phyloP scores from a whole-genome alignment of 345 rosid genomes.

The Erucastrum elatum region DNA sequence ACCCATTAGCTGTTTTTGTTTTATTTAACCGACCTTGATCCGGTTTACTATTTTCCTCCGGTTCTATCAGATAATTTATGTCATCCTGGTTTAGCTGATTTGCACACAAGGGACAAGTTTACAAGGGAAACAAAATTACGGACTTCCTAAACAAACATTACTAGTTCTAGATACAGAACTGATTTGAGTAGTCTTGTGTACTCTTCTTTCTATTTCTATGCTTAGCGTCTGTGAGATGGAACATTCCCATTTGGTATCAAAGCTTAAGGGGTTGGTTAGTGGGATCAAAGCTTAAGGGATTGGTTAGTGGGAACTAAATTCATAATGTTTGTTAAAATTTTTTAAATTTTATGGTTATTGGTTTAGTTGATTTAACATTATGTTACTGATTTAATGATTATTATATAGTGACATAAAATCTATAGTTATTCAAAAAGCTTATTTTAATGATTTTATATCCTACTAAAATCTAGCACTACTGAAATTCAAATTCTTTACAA shows the following conservation, averaged over 20 bases:
- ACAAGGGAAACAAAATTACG: background rate
- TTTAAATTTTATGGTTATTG: too few relatives aligned
- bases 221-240: background rate
- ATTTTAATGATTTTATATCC: too few relatives aligned
- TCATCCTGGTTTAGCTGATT: background rate
- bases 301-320: too few relatives aligned
- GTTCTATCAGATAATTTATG: background rate
- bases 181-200: background rate
- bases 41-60: constrained; percentile 10
- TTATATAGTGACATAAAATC: too few relatives aligned
- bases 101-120: background rate
- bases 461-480: too few relatives aligned
- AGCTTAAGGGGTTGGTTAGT: too few relatives aligned
- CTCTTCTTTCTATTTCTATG: background rate
- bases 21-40: constrained; percentile 31
- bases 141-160: background rate
- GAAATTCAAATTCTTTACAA: too few relatives aligned
- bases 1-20: constrained; percentile 28
- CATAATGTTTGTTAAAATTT: too few relatives aligned
- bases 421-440: too few relatives aligned
- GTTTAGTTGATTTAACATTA: too few relatives aligned
- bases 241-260: background rate
- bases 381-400: too few relatives aligned
- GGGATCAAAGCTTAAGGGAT: too few relatives aligned
- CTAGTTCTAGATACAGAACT: background rate